These are phyloP conservation scores for Fusarium chlamydosporum DNA, from an alignment of 2,329 filamentous ascomycete genomes.

Conservation along the genomic window DNA sequence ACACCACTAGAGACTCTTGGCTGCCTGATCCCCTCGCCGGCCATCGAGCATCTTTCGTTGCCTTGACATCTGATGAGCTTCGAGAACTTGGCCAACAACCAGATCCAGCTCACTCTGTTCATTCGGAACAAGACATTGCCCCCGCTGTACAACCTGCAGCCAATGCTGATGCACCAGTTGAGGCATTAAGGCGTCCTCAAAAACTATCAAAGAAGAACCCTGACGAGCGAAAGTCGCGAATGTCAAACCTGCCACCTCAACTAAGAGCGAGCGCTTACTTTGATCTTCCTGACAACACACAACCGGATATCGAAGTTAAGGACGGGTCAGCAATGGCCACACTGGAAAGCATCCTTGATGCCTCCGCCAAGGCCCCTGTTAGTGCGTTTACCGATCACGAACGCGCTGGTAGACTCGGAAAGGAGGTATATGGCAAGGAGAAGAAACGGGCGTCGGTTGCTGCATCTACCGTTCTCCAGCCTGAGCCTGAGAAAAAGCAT, in stretches of 20 bases:
- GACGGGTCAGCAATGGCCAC: constrained; percentile 89
- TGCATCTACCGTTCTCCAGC: constrained; percentile 48
- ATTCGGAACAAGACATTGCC: constrained; percentile 32
- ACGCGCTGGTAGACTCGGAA: constrained; percentile 80
- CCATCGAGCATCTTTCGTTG: constrained; percentile 55
- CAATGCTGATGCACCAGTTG: constrained; percentile 37
- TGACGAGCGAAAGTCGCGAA: constrained; percentile 55
- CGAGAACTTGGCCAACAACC: constrained; percentile 38
- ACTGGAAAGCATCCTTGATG: constrained; percentile 91
- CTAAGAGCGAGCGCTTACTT: constrained; percentile 94
- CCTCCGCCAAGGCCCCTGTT: constrained; percentile 88
- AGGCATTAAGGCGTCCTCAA: constrained; percentile 54
- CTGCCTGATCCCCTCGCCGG: constrained; percentile 63
- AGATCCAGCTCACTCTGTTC: constrained; percentile 38
- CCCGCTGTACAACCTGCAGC: constrained; percentile 36
- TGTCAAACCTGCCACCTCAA: constrained; percentile 77
- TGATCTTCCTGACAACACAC: constrained; percentile 72
- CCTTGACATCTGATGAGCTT: constrained; percentile 51
- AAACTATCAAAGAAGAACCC: constrained; percentile 53
- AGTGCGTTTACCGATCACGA: constrained; percentile 92
- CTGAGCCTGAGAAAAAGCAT: constrained; percentile 44
- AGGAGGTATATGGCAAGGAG: constrained; percentile 78
- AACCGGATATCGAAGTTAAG: constrained; percentile 69
- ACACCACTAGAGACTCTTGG: constrained; percentile 55
- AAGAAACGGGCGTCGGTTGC: constrained; percentile 63